A percentile compares a stretch with the other conserved stretches of the same genome.
These are phyloP conservation scores for Tetradesmus obliquus DNA, from an alignment of 139 green algal species.

Conservation along the genomic window DNA sequence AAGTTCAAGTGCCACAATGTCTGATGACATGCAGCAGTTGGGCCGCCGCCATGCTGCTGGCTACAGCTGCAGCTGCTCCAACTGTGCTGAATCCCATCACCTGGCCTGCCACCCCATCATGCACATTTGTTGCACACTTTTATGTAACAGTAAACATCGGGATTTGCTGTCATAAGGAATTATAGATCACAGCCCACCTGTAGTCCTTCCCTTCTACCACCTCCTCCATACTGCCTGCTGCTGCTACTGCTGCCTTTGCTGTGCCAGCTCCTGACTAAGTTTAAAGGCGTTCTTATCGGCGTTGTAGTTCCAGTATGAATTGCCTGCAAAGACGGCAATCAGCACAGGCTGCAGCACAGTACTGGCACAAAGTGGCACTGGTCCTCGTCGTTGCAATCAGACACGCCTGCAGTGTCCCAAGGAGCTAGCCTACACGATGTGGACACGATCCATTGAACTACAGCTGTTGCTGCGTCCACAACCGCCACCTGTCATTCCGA, in stretches of 20 bases:
- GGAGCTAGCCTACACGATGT: background rate
- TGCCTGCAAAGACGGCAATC: background rate
- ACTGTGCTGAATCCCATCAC: background rate
- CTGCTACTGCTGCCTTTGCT: background rate
- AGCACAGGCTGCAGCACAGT: background rate
- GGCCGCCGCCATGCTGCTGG: background rate
- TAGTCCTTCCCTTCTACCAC: constrained; percentile 85
- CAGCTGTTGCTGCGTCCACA: background rate
- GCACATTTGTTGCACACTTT: background rate
- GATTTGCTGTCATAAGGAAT: background rate
- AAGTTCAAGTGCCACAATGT: too few relatives aligned
- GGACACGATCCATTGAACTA: background rate
- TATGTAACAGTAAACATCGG: too few relatives aligned
- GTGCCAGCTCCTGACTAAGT: background rate
- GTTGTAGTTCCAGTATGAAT: background rate
- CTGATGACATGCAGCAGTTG: background rate
- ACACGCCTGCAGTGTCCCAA: background rate
- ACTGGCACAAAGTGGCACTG: background rate
- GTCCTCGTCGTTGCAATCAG: background rate
- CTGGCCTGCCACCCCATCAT: background rate
- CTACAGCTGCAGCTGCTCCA: background rate
- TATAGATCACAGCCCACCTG: constrained; percentile 5
- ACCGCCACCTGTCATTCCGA: background rate
- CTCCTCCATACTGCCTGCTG: constrained; percentile 55
- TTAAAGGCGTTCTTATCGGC: background rate